Evolutionary conservation across 2,329 filamentous ascomycete species (phyloP), one percentile per base, ranked within the genome.

Genomic region (Cercospora zeae-maydis): DNA sequence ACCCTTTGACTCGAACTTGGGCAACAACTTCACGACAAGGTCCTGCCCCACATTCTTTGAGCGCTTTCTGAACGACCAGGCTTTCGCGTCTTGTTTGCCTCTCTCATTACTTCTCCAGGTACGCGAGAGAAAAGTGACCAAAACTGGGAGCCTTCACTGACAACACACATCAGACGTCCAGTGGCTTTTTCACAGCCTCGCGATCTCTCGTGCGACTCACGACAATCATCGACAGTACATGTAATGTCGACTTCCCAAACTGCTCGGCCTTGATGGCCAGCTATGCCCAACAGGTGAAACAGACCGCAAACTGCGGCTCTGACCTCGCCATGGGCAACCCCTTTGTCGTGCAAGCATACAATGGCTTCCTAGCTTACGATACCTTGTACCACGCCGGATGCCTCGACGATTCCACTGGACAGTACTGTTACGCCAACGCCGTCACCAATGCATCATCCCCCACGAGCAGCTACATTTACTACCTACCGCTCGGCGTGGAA

Each of bases 21-120:
- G 79, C 16, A 82, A 79, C 72, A 84, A 84, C 71, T 83, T 83
- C 72, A 84, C 82, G 9, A 74, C 74, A 34, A 58, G 72, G 24
- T 78, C 79, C 4, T 93, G 90, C 72, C 84, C 86, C 2, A 74
- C 74, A 4, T 93, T 93, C 77, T 88, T 96, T 75, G 80, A 84
- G 57, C 75, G 75, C 2, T 86, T 96, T 70, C 82, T 95, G 56
- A 78, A 77, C 52, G 84, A 91, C 72, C 73, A 82, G 5, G 86
- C 84, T 3, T 92, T 95, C 70, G 83, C 85, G 69, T 75, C 83
- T 57, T 98, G 93, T 78, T 86, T 93, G 68, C 91, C 93, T 0
- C 81, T 97, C 62, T 96, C 93, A 1, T 82, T 96, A 70, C 84
- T 98, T 67, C 81, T 98, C 9, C 86, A 90, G 80, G 90, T 91